A percentile compares a stretch with the other conserved stretches of the same genome.
Conservation (phyloP, 1,284 basidiomycete genomes). For the Naganishia liquefaciens region DNA sequence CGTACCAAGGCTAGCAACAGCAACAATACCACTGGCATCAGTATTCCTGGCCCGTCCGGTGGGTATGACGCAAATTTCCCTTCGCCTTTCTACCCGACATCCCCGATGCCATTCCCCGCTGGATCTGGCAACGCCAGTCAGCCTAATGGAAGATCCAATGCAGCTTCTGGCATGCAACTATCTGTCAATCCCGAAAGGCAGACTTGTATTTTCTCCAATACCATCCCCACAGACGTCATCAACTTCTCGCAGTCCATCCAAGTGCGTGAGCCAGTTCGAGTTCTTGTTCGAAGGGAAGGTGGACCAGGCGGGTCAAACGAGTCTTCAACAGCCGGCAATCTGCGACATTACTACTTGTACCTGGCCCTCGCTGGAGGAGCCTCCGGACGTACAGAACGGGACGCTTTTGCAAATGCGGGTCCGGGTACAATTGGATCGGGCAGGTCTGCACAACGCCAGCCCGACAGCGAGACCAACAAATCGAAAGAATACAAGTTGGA, state of each 20-base stretch:
- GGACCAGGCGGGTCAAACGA: constrained; percentile 57
- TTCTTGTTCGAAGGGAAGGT: constrained; percentile 92
- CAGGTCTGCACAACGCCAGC: constrained; percentile 61
- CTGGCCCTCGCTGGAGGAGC: constrained; percentile 80
- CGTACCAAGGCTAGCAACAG: constrained; percentile 57
- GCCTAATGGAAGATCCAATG: constrained; percentile 14
- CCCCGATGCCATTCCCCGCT: constrained; percentile 56
- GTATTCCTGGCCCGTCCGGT: constrained; percentile 39
- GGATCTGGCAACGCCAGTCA: constrained; percentile 50
- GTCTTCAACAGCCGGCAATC: constrained; percentile 59
- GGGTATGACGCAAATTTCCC: constrained; percentile 51
- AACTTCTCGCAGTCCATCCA: constrained; percentile 60
- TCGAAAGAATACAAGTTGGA: constrained; percentile 97
- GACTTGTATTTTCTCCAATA: constrained; percentile 84
- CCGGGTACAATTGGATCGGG: constrained; percentile 89
- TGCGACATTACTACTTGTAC: constrained; percentile 91
- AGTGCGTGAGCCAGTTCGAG: constrained; percentile 89
- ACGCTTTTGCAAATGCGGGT: constrained; percentile 53
- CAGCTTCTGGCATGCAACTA: constrained; percentile 17
- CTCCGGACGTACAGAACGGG: constrained; percentile 53
- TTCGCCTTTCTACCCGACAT: constrained; percentile 60
- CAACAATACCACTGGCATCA: constrained; percentile 32
- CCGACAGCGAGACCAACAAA: constrained; percentile 73
- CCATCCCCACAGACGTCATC: constrained; percentile 58
- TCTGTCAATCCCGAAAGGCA: constrained; percentile 70